Conservation (phyloP, 73 alveolate species). For the Tetrahymena borealis region DNA sequence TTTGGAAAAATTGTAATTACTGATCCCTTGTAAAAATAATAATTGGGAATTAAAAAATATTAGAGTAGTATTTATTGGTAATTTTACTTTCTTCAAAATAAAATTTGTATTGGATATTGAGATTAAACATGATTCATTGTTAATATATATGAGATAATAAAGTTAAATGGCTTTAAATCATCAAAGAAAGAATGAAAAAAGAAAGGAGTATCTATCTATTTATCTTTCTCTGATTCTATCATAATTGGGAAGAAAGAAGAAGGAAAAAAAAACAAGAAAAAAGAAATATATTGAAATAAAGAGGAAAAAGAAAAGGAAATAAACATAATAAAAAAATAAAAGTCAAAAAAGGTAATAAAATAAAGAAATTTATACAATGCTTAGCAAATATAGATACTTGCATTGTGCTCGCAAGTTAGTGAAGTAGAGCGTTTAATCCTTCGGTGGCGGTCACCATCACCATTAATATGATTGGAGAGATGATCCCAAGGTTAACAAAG, state of each 20-base stretch:
- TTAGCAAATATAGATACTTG: background rate
- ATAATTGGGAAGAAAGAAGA: background rate
- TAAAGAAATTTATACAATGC: background rate
- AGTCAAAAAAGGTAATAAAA: background rate
- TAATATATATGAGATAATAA: too few species aligned
- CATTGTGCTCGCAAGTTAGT: background rate
- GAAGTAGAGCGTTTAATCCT: background rate
- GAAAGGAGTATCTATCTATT: background rate
- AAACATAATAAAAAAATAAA: background rate
- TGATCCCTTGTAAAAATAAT: too few species aligned
- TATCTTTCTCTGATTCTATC: background rate
- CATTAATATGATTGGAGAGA: constrained; percentile 43
- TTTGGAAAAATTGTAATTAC: too few species aligned
- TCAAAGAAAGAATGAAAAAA: background rate
- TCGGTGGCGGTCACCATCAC: background rate
- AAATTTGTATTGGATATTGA: too few species aligned
- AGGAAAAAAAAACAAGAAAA: background rate
- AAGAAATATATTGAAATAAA: background rate
- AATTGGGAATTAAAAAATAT: too few species aligned
- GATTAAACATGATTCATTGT: too few species aligned
- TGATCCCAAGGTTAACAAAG: constrained; percentile 35
- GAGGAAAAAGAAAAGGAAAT: background rate
- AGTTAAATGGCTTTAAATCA: background rate
- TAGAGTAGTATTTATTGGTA: too few species aligned
- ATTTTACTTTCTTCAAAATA: too few species aligned